Evolutionary conservation across 2,329 filamentous ascomycete species (phyloP).

Genomic region (Colletotrichum tropicale): DNA sequence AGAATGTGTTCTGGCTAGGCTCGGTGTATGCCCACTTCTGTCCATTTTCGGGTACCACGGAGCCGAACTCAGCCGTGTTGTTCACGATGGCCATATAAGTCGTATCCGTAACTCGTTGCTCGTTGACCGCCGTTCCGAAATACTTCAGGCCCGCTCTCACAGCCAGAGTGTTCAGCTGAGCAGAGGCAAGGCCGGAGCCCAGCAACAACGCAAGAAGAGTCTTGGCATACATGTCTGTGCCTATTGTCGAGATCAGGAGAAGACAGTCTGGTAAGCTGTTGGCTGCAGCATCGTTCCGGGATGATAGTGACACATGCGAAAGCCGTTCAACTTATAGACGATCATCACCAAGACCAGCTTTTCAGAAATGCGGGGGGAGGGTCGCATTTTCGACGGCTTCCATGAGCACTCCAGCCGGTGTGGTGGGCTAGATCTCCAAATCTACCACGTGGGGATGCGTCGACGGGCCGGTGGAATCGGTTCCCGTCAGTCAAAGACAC

Average conservation of each 20-base stretch:
- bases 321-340: background rate
- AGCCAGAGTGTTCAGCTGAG: slow-evolving; percentile 52
- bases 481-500: background rate
- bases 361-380: background rate
- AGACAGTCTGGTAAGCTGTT: background rate
- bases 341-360: background rate
- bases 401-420: background rate
- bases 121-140: slow-evolving; percentile 67
- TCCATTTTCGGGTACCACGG: slow-evolving; percentile 65
- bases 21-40: slow-evolving; percentile 53
- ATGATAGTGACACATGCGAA: background rate
- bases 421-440: background rate
- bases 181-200: slow-evolving; percentile 22
- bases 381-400: background rate
- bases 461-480: background rate
- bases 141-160: slow-evolving; percentile 59
- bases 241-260: background rate
- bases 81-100: slow-evolving; percentile 59
- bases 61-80: slow-evolving; percentile 62
- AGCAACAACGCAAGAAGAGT: slow-evolving; percentile 6
- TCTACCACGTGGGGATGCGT: background rate
- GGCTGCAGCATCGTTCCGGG: background rate
- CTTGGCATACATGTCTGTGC: slow-evolving; percentile 17
- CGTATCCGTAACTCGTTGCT: slow-evolving; percentile 39
- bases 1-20: slow-evolving; percentile 1